A percentile compares a stretch with the other conserved stretches of the same genome.
phyloP scores from a whole-genome alignment of 495 filamentous ascomycete species.

The Penicillium canariense region DNA sequence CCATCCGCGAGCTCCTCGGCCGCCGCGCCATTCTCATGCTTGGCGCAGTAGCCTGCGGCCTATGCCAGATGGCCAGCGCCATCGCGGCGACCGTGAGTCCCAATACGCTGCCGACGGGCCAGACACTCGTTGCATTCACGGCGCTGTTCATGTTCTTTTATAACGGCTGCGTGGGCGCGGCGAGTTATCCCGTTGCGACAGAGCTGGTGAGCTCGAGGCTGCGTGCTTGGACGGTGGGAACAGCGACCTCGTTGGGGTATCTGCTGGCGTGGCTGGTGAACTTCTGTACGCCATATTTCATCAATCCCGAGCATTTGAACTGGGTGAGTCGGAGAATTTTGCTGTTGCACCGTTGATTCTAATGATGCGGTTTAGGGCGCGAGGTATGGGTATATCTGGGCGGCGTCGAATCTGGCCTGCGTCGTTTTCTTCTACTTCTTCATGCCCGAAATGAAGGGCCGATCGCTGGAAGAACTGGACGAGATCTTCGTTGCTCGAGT shows the following conservation, averaged over 20 bases:
- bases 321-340: constrained; percentile 38
- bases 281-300: constrained; percentile 56
- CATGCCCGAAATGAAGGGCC: constrained; percentile 54
- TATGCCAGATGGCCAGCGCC: constrained; percentile 54
- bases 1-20: constrained; percentile 54
- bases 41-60: constrained; percentile 51
- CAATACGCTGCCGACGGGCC: constrained; percentile 11
- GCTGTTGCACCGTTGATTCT: neutral
- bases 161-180: constrained; percentile 26
- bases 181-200: constrained; percentile 40
- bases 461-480: constrained; percentile 53
- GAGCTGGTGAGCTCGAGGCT: constrained; percentile 49
- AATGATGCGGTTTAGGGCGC: constrained; percentile 22
- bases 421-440: constrained; percentile 50
- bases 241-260: constrained; percentile 46
- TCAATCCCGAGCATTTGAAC: constrained; percentile 53
- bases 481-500: constrained; percentile 41
- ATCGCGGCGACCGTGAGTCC: constrained; percentile 15
- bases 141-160: constrained; percentile 20
- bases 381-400: constrained; percentile 54
- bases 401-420: constrained; percentile 27
- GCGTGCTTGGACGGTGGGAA: constrained; percentile 50
- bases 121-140: constrained; percentile 15
- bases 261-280: constrained; percentile 52
- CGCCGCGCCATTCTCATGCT: constrained; percentile 52